Percentiles rank a stretch among this genome's conserved stretches.
These are phyloP conservation scores for Cercospora canescens DNA, from an alignment of 2,329 filamentous ascomycete species.

Conservation along the genomic window DNA sequence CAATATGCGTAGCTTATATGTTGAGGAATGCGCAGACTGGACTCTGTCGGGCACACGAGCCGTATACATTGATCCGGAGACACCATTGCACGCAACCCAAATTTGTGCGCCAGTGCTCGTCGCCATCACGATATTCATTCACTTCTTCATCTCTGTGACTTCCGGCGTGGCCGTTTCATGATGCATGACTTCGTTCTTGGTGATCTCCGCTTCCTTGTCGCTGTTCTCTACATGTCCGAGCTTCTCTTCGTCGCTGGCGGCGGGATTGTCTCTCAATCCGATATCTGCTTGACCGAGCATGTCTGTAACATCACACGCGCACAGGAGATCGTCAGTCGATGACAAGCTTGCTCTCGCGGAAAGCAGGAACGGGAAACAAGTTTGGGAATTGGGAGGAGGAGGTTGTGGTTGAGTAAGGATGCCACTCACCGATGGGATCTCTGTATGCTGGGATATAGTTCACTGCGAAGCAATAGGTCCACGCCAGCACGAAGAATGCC, in stretches of 20 bases:
- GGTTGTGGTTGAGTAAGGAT: too few species aligned
- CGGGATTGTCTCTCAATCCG: neutral
- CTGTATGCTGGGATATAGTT: constrained; percentile 69
- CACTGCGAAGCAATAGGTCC: constrained; percentile 48
- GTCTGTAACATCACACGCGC: too few species aligned
- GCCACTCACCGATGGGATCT: constrained; percentile 61
- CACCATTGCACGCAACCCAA: neutral
- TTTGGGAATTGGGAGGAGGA: too few species aligned
- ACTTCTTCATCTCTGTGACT: neutral
- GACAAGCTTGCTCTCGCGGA: too few species aligned
- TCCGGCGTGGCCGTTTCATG: neutral
- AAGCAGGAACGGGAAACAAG: too few species aligned
- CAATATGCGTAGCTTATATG: neutral
- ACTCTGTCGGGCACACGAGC: neutral
- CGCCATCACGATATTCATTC: neutral
- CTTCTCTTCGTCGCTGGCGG: neutral
- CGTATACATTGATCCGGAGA: neutral
- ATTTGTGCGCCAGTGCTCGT: neutral
- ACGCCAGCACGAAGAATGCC: constrained; percentile 50
- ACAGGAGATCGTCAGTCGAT: too few species aligned
- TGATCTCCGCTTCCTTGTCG: neutral
- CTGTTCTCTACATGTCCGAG: neutral
- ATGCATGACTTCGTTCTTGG: neutral
- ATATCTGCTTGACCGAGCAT: constrained; percentile 3
- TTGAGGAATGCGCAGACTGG: neutral